These are phyloP conservation scores for Calonectria crousiana DNA, from an alignment of 2,329 filamentous ascomycete genomes.

Conservation along the genomic window DNA sequence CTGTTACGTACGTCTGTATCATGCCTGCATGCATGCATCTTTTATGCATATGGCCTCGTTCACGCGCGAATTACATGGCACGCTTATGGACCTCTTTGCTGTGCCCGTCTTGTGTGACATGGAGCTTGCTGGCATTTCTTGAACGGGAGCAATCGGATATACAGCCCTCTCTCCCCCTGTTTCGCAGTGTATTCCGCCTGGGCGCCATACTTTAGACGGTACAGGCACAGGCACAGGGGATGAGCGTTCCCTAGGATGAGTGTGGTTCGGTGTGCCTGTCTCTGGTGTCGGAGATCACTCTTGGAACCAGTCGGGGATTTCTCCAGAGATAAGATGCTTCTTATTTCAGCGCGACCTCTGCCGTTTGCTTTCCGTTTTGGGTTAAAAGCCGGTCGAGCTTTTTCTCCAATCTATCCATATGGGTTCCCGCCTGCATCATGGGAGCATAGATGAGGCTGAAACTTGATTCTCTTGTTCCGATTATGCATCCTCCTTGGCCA, in stretches of 20 bases:
- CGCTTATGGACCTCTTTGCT: constrained; percentile 33
- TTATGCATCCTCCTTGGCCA: not conserved
- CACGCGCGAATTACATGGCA: constrained; percentile 37
- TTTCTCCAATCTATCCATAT: not conserved
- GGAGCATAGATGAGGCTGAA: constrained; percentile 4
- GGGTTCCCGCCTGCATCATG: not conserved
- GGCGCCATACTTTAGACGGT: not conserved
- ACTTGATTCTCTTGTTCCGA: not conserved
- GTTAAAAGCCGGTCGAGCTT: not conserved
- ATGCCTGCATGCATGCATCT: constrained; percentile 41
- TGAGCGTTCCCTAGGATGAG: constrained; percentile 8
- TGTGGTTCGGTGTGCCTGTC: constrained; percentile 11
- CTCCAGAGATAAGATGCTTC: constrained; percentile 6
- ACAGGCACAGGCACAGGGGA: constrained; percentile 2
- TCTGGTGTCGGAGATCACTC: constrained; percentile 11
- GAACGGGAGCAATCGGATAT: constrained; percentile 22
- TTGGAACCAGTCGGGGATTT: constrained; percentile 35
- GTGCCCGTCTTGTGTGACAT: constrained; percentile 34
- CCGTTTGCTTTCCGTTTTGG: constrained; percentile 10
- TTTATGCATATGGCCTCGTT: constrained; percentile 43
- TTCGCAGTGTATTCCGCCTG: not conserved
- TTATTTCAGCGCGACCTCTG: constrained; percentile 14
- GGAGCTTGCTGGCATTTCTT: constrained; percentile 9
- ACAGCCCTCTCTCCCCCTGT: constrained; percentile 19
- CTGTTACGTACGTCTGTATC: constrained; percentile 39